A percentile compares a stretch with the other conserved stretches of the same genome.
Evolutionary conservation across 2,329 filamentous ascomycete genomes (phyloP).

Genomic region (Chalaropsis ovoidea): DNA sequence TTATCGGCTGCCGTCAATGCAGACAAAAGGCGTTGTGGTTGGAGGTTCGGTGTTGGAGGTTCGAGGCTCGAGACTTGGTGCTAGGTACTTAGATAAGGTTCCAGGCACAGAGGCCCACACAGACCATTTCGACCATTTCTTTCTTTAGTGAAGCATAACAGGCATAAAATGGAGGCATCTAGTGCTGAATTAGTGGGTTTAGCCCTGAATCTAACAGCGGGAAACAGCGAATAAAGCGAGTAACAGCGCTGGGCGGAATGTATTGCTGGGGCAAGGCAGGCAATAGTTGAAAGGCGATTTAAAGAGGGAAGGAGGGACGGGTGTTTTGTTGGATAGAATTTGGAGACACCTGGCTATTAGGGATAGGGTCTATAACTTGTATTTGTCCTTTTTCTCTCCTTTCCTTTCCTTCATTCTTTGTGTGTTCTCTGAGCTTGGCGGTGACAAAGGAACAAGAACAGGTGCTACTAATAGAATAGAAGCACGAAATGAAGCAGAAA

Average conservation of each 20-base stretch:
- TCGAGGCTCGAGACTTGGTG: not conserved
- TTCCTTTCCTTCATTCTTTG: not conserved
- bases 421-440: not conserved
- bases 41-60: no score
- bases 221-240: no score
- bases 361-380: not conserved
- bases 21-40: not conserved
- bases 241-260: no score
- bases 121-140: not conserved
- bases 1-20: not conserved
- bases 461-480: conserved; percentile 9
- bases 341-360: no score
- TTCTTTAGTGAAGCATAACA: not conserved
- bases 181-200: not conserved
- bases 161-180: not conserved
- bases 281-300: no score
- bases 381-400: not conserved
- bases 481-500: not conserved
- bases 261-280: no score
- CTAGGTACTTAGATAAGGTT: not conserved
- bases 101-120: not conserved
- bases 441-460: not conserved
- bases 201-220: not conserved
- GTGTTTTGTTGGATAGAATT: no score
- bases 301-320: no score